These are phyloP conservation scores for Saposhnikovia divaricata DNA, from an alignment of 129 eudicot species.

Conservation along the genomic window DNA sequence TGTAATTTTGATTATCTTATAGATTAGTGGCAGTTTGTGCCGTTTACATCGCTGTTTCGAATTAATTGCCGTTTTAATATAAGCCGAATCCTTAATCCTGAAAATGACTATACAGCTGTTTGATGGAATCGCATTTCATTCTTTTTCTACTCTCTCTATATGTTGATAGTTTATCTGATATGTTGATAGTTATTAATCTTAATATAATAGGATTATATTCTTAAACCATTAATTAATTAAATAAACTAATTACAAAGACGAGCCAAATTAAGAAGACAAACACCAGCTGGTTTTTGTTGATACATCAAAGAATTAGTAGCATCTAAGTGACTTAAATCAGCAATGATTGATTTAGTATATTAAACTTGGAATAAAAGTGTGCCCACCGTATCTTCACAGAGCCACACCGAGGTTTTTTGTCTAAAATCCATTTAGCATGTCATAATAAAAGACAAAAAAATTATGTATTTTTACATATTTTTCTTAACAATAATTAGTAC, in stretches of 20 bases:
- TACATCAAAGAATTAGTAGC: neutral
- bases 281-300: conserved; percentile 1
- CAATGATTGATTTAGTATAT: neutral
- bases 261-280: conserved; percentile 3
- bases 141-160: neutral
- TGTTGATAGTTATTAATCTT: too few relatives aligned
- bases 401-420: too few relatives aligned
- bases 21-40: neutral
- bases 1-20: neutral
- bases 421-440: too few relatives aligned
- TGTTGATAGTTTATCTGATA: too few relatives aligned
- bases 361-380: neutral
- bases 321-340: neutral
- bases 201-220: neutral
- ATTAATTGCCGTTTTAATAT: neutral
- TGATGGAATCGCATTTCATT: neutral
- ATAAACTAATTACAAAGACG: neutral
- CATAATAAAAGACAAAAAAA: too few relatives aligned
- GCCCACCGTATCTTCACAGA: too few relatives aligned
- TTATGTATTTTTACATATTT: too few relatives aligned
- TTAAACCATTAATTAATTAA: neutral
- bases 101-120: neutral
- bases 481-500: too few relatives aligned
- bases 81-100: neutral
- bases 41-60: neutral